These are phyloP conservation scores for Zygosaccharomyces bisporus DNA, from an alignment of 805 yeast genomes.

Conservation along the genomic window DNA sequence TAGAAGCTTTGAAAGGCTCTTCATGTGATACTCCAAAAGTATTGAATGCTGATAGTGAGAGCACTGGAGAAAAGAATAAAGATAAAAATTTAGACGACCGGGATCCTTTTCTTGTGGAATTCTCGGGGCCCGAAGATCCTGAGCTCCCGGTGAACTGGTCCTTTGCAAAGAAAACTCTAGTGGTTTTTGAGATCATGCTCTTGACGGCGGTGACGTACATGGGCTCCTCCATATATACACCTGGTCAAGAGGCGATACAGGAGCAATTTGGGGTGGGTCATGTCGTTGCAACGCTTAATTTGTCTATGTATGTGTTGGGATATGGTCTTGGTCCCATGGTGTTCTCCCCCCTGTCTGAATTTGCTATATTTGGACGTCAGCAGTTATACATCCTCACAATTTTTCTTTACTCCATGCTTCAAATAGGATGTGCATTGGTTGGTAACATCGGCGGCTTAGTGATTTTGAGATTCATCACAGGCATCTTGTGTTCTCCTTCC, in stretches of 20 bases:
- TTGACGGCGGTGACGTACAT: slow-evolving; percentile 50
- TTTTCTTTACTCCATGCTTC: slow-evolving; percentile 47
- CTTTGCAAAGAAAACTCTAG: slow-evolving; percentile 36
- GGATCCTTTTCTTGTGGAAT: slow-evolving; percentile 32
- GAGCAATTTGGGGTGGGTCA: slow-evolving; percentile 43
- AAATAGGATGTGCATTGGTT: slow-evolving; percentile 53
- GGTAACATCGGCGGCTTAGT: slow-evolving; percentile 48
- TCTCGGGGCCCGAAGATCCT: slow-evolving; percentile 42
- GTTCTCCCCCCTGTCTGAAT: slow-evolving; percentile 57
- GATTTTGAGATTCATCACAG: slow-evolving; percentile 50
- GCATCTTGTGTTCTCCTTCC: slow-evolving; percentile 55
- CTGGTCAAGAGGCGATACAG: slow-evolving; percentile 44
- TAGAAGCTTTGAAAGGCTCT: background rate
- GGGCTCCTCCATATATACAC: slow-evolving; percentile 54
- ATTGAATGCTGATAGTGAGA: background rate
- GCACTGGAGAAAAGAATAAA: background rate
- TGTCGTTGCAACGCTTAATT: slow-evolving; percentile 47
- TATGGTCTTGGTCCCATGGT: slow-evolving; percentile 60
- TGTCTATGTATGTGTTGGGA: slow-evolving; percentile 54
- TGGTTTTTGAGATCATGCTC: slow-evolving; percentile 41
- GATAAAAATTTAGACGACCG: slow-evolving; percentile 13
- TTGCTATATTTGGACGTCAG: slow-evolving; percentile 51
- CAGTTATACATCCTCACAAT: slow-evolving; percentile 46
- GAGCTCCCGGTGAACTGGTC: slow-evolving; percentile 60
- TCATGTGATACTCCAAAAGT: background rate